Base-by-base conservation (phyloP, 495 filamentous ascomycete genomes). In the Podospora didyma region DNA sequence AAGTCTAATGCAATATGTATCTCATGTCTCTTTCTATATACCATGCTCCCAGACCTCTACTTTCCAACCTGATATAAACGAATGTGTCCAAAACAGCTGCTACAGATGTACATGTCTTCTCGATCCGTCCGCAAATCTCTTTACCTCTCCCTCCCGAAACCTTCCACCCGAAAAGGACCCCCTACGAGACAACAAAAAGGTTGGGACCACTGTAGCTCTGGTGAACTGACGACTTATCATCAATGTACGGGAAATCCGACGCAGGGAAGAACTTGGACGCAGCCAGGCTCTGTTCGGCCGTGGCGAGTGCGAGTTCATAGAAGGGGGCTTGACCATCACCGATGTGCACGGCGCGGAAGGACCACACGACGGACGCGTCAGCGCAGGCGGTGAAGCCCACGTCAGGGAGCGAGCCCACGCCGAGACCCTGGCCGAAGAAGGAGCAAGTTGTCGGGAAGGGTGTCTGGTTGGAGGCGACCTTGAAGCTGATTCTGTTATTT, bases 391-490 rank as follows among this genome's bases (percentile, higher is more conserved):
- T 48, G 42, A 64, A 64, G n/a, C 45, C 39, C 0, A 54, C 51
- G 51, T 64, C 61, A 35, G 61, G 61, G 14, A 64, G 45, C 21
- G 57, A 60, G 54, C 50, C 21, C 44, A 24, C 17, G 45, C 57
- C 57, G 21, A 55, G 49, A 3, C 57, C 45, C 16, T n/a, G 12
- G 46, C 57, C 54, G 20, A 49, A 51, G 37, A 58, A 60, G 54
- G 46, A 57, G 57, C 61, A 64, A 5, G 45, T 17, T 17, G 61
- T 64, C 16, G 45, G 28, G 54, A 37, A 64, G 21, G 61, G 61
- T 58, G 53, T 56, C 42, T 64, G 54, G 61, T 64, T 64, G 47
- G 57, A 60, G 46, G 61, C 61, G 26, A 60, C 61, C 24, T 48
- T 46, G 51, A 64, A 64, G 42, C 28, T 12, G 51, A 64, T 64